A percentile compares a stretch with the other conserved stretches of the same genome.
Conservation (phyloP, 176 grass and related monocot species). For the Aegilops tauschii region DNA sequence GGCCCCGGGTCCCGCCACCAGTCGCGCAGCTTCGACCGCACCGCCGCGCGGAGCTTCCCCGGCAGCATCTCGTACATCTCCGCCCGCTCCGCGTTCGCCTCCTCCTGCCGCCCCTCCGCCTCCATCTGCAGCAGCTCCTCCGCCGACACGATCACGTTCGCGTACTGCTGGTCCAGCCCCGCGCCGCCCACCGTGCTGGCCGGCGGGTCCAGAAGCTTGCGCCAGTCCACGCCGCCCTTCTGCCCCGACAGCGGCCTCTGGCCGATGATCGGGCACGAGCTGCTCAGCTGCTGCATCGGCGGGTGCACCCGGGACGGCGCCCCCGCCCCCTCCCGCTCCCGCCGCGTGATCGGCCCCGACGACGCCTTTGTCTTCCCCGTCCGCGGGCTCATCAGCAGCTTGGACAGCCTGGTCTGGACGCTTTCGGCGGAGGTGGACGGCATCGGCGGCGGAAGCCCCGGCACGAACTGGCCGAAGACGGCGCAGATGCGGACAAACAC, state of each 20-base stretch:
- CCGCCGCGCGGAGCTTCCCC: conserved; percentile 53
- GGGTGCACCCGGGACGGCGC: conserved; percentile 19
- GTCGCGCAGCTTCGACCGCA: conserved; percentile 77
- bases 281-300: conserved; percentile 39
- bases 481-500: conserved; percentile 61
- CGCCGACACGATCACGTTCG: conserved; percentile 64
- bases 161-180: conserved; percentile 80
- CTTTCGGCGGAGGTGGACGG: conserved; percentile 21
- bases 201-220: conserved; percentile 51
- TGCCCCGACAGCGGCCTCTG: background rate
- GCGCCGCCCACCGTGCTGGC: conserved; percentile 55
- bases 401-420: conserved; percentile 34
- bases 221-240: conserved; percentile 43
- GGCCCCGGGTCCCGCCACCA: conserved; percentile 76
- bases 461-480: conserved; percentile 55
- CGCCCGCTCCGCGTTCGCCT: conserved; percentile 50
- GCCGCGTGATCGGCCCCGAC: conserved; percentile 65
- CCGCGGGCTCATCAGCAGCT: conserved; percentile 40
- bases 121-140: conserved; percentile 70
- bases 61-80: conserved; percentile 96
- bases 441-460: conserved; percentile 34
- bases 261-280: conserved; percentile 72
- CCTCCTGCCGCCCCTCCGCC: conserved; percentile 53
- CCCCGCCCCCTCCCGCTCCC: conserved; percentile 16
- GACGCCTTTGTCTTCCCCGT: conserved; percentile 36